Conservation (phyloP, 2,329 filamentous ascomycete species). For the Dothiorella sarmentorum region DNA sequence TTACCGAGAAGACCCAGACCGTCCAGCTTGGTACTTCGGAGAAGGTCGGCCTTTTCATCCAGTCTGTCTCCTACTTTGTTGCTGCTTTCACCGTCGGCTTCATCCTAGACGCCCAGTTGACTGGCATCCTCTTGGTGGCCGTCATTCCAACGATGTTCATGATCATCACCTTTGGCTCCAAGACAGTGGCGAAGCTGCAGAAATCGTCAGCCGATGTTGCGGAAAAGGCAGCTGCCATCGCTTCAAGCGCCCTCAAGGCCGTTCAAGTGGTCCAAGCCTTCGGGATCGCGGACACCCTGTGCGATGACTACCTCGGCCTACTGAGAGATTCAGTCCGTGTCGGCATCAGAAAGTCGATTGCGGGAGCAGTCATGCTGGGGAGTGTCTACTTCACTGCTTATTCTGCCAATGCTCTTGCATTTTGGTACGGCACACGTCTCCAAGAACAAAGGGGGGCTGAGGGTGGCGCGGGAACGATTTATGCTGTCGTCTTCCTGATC, state of each 20-base stretch:
- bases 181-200: slow-evolving; percentile 39
- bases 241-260: slow-evolving; percentile 45
- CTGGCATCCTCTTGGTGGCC: slow-evolving; percentile 42
- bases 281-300: slow-evolving; percentile 41
- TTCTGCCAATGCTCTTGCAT: slow-evolving; percentile 45
- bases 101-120: slow-evolving; percentile 41
- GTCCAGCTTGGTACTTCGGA: slow-evolving; percentile 48
- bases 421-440: slow-evolving; percentile 38
- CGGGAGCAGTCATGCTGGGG: slow-evolving; percentile 42
- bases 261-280: slow-evolving; percentile 50
- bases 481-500: slow-evolving; percentile 63
- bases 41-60: slow-evolving; percentile 47
- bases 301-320: slow-evolving; percentile 35
- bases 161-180: slow-evolving; percentile 43
- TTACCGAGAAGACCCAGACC: slow-evolving; percentile 45
- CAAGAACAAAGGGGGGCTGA: slow-evolving; percentile 27
- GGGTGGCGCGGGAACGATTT: slow-evolving; percentile 50
- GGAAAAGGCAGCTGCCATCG: slow-evolving; percentile 43
- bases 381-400: slow-evolving; percentile 46
- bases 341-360: slow-evolving; percentile 41
- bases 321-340: slow-evolving; percentile 34
- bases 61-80: slow-evolving; percentile 46
- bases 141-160: slow-evolving; percentile 50
- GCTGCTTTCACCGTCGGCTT: slow-evolving; percentile 47
- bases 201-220: slow-evolving; percentile 37